A percentile compares a stretch with the other conserved stretches of the same genome.
Evolutionary conservation across 495 filamentous ascomycete species (phyloP).

Genomic region (Pseudevernia furfuracea): DNA sequence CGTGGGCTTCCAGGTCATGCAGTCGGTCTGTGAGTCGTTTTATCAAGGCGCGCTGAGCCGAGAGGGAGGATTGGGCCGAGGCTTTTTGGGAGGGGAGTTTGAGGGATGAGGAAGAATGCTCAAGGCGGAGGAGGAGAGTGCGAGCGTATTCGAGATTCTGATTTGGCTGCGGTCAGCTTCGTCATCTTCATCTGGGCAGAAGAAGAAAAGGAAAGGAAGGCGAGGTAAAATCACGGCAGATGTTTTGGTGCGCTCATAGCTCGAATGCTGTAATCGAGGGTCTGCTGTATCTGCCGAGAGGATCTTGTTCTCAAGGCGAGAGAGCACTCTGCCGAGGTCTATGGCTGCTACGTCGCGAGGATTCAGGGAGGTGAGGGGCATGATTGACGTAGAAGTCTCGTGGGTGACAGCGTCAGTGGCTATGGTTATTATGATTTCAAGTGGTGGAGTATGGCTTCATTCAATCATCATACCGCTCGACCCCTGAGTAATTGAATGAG

Average conservation of each 20-base stretch:
- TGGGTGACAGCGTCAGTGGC: not conserved
- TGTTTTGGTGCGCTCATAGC: constrained; percentile 63
- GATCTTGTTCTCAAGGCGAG: constrained; percentile 64
- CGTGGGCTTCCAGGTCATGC: constrained; percentile 21
- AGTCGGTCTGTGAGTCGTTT: constrained; percentile 24
- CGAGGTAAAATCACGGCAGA: constrained; percentile 44
- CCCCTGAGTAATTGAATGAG: no score
- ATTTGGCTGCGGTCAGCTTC: not conserved
- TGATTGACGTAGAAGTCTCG: not conserved
- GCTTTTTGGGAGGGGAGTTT: constrained; percentile 59
- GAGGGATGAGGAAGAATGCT: constrained; percentile 59
- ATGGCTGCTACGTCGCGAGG: constrained; percentile 40
- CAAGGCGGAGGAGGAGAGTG: constrained; percentile 63
- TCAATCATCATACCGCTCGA: not conserved
- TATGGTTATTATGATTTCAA: no score
- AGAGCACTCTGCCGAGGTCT: constrained; percentile 65
- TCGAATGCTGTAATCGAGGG: constrained; percentile 51
- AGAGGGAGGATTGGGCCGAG: constrained; percentile 58
- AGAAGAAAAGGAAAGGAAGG: not conserved
- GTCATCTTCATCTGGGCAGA: not conserved
- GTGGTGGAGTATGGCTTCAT: not conserved
- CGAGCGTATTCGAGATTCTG: constrained; percentile 79
- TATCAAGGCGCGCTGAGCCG: constrained; percentile 24
- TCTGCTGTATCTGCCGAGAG: constrained; percentile 54
- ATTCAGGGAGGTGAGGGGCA: not conserved